Base-by-base conservation (phyloP, 139 green algal genomes). In the Pleodorina starrii region DNA sequence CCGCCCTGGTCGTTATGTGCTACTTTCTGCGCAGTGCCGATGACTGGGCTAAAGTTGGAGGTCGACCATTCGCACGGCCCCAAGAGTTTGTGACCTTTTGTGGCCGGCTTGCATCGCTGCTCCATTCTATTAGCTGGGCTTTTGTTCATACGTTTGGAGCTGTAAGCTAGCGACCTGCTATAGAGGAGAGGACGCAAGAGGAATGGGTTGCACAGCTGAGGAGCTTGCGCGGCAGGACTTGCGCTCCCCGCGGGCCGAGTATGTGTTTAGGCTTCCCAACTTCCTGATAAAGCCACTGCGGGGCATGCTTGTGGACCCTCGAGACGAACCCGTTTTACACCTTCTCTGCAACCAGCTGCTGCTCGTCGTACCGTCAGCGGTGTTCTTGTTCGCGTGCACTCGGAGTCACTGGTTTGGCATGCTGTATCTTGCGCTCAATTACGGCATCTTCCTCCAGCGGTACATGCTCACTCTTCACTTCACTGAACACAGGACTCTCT, bases 391-490 rank as follows among this genome's bases (percentile, higher is more conserved):
- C 29, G 23, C 27, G 0, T 79, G 35, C 42, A 23, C 36, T 4
- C 60, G 25, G n/a, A 92, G 88, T 42, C 89, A 95, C 43, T 46
- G 71, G 19, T 23, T 94, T 5, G 95, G 94, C 0, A 48, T 85
- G 1, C 16, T 82, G 1, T 97, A 97, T 78, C 38, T 98, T 3
- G 59, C 87, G 0, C 27, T 50, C 10, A 94, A 94, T 80, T 97
- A 97, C 84, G 93, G 80, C 0, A 78, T 97, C 0, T 98, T 94
- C 87, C 90, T 98, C 7, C 93, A 96, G 75, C 89, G 95, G 11
- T 98, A 96, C 78, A 92, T 97, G 89, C 90, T 98, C 7, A 96
- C 93, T 0, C 87, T 97, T 38, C 96, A 98, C 82, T 94, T 94
- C 77, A 94, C 89, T 12, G 90, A 97, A 92, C 96, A 98, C 90